Base-by-base conservation (phyloP, 106 monocot genomes). In the Gastrodia elata region DNA sequence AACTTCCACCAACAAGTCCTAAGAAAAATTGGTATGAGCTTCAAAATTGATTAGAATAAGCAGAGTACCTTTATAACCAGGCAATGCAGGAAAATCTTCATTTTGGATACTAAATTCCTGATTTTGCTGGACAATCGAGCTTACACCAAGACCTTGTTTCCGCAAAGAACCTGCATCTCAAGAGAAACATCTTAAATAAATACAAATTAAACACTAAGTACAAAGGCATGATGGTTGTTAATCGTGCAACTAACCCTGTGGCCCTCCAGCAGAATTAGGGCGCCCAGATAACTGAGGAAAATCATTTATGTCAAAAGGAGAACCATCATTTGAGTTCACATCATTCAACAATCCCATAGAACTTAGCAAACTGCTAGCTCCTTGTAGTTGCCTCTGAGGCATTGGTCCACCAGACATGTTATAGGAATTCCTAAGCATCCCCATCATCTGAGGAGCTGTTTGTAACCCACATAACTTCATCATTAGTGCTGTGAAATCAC, bases 71-170 rank as follows among this genome's bases (percentile, higher is more conserved):
- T 97, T 97, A 71, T 75, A 90, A 72, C 92, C 92, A 78, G 96
- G 96, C 67, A 97, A 88, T 71, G 92, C 96, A 71, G 92, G 96
- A 83, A 97, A 97, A 79, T 97, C 96, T 82, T 97, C 96, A 83
- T 92, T 97, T 74, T 92, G 96, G 61, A 97, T 92, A 75, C 90
- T 97, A 77, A 97, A 97, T 82, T 97, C 96, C 70, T 97, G 96
- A 70, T 79, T 97, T 84, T 92, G 96, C 49, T 92, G 96, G 39
- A 93, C 96, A 71, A 97, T 92, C 13, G 92, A 88, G 76, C 71
- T 97, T 65, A 97, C 96, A 68, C 93, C 89, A 72, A 82, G 80
- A 46, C 87, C 90, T 82, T 92, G 96, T 79, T 97, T 97, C 68
- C 96, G 56, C 68, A 92, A 33, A 35, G 91, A 81, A 72, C 86